Percentiles rank a stretch among this genome's conserved stretches.
Evolutionary conservation across 176 grass and related monocot species (phyloP).

Genomic region (Bonia amplexicaulis): DNA sequence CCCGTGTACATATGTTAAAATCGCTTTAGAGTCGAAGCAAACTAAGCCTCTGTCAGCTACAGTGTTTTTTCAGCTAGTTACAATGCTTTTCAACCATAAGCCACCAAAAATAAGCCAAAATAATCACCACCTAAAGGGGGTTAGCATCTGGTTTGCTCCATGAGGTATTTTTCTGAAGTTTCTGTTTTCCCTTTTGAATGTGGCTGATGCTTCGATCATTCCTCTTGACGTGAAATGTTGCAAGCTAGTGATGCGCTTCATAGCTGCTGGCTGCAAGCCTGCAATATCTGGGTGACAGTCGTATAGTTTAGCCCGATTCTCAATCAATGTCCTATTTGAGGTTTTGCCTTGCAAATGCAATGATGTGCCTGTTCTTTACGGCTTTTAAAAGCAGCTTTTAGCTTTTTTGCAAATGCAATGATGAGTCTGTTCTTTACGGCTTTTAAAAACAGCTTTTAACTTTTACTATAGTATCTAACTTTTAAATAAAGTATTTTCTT

Average conservation of each 20-base stretch:
- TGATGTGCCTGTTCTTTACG: too few species aligned
- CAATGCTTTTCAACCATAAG: too few species aligned
- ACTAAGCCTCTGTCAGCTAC: too few species aligned
- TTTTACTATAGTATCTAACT: too few species aligned
- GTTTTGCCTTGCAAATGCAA: neutral
- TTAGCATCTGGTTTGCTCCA: neutral
- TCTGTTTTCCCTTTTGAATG: neutral
- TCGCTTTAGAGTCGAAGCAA: neutral
- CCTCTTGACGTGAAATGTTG: neutral
- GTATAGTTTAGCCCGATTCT: neutral
- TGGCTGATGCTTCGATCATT: neutral
- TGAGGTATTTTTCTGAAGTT: neutral
- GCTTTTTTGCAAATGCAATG: too few species aligned
- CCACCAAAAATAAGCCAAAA: too few species aligned
- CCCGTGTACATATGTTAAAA: constrained; percentile 15
- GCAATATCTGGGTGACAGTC: neutral
- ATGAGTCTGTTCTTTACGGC: too few species aligned
- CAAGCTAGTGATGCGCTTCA: neutral
- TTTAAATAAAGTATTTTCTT: too few species aligned
- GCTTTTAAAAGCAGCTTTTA: too few species aligned
- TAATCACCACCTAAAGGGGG: too few species aligned
- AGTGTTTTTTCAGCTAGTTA: too few species aligned
- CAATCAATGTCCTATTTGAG: neutral
- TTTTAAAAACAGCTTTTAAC: too few species aligned
- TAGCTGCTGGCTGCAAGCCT: neutral